These are phyloP conservation scores for Vitis riparia DNA, from an alignment of 164 flowering plant species.

Conservation along the genomic window DNA sequence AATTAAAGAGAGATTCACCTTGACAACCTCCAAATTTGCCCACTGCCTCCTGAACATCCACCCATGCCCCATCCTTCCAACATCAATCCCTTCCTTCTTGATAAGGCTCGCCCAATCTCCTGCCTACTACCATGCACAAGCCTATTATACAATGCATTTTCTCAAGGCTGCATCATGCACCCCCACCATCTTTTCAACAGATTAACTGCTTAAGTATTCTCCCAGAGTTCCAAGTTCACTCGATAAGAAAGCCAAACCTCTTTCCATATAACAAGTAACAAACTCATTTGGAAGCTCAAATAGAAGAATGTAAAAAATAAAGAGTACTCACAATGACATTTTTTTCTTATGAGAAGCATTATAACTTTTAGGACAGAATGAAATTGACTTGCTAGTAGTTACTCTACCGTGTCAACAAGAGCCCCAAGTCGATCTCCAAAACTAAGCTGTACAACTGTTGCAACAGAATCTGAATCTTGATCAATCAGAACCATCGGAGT, in stretches of 20 bases:
- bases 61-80: no score
- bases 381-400: neutral
- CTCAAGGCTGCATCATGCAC: no score
- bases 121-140: no score
- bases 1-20: no score
- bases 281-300: neutral
- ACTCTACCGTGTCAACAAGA: slow-evolving; percentile 83
- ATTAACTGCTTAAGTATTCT: no score
- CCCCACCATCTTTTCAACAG: no score
- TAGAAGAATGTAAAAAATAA: neutral
- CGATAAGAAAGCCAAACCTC: neutral
- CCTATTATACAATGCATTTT: no score
- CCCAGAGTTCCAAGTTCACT: no score
- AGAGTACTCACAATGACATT: neutral
- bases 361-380: neutral
- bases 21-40: no score
- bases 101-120: no score
- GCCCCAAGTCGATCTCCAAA: slow-evolving; percentile 99
- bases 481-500: slow-evolving; percentile 85
- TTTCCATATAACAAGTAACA: neutral
- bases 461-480: slow-evolving; percentile 74
- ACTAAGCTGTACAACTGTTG: slow-evolving; percentile 86
- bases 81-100: no score
- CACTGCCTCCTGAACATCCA: no score
- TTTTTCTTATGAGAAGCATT: neutral